Conservation (phyloP, 306 rosid genomes). For the Rosa persica region DNA sequence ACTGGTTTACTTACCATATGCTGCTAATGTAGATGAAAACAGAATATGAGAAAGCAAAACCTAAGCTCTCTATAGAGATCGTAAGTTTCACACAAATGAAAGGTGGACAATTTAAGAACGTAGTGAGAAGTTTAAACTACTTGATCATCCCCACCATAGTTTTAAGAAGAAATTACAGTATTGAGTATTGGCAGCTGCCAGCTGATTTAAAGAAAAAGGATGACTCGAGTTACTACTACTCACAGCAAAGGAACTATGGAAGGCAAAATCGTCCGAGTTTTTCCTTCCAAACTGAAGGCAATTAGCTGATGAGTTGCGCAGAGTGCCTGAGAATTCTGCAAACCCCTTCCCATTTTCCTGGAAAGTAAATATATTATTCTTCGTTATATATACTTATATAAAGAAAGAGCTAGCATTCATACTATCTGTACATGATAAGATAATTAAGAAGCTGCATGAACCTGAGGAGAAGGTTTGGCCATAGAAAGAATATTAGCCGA, state of each 20-base stretch:
- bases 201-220: neutral
- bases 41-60: conserved; percentile 1
- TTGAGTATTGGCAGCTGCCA: neutral
- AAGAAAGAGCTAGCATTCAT: neutral
- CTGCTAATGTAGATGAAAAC: conserved; percentile 18
- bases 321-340: conserved; percentile 4
- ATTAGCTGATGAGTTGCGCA: neutral
- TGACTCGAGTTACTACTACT: neutral
- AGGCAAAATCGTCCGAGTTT: neutral
- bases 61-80: neutral
- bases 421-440: neutral
- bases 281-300: conserved; percentile 6
- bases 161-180: neutral
- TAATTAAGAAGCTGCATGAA: neutral
- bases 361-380: neutral
- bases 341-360: conserved; percentile 10
- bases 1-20: conserved; percentile 44
- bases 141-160: neutral
- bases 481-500: conserved; percentile 4
- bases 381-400: neutral
- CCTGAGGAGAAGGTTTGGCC: conserved; percentile 15
- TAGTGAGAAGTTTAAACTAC: too few relatives aligned
- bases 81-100: neutral
- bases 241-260: conserved; percentile 2
- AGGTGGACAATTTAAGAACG: neutral